These are phyloP conservation scores for Sporobolomyces pararoseus DNA, from an alignment of 768 basidiomycete species.

Conservation along the genomic window DNA sequence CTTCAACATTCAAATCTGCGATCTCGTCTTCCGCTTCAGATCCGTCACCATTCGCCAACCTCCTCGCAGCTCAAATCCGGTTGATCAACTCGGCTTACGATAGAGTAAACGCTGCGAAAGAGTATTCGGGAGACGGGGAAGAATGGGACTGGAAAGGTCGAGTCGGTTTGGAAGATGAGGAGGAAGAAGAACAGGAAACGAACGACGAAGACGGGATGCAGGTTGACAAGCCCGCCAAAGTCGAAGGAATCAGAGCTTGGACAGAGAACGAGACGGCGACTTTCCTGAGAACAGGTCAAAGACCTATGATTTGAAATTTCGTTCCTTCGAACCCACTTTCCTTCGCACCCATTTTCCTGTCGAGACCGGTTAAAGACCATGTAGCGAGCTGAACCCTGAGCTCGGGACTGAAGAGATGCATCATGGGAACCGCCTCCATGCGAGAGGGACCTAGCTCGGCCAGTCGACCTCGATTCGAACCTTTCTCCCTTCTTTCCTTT, in stretches of 20 bases:
- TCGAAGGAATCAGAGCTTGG: conserved; percentile 11
- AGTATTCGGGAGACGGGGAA: conserved; percentile 19
- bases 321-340: too few relatives aligned
- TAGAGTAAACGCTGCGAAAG: conserved; percentile 9
- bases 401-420: too few relatives aligned
- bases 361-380: too few relatives aligned
- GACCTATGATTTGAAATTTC: neutral
- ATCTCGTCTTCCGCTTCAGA: neutral
- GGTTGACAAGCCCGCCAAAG: neutral
- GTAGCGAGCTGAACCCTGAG: too few relatives aligned
- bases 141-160: conserved; percentile 41
- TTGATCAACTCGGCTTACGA: conserved; percentile 16
- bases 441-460: too few relatives aligned
- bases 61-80: neutral
- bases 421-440: too few relatives aligned
- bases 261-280: conserved; percentile 18
- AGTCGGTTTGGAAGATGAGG: conserved; percentile 28
- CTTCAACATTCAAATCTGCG: conserved; percentile 8
- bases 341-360: too few relatives aligned
- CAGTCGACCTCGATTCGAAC: too few relatives aligned
- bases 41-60: neutral
- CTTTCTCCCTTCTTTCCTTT: too few relatives aligned
- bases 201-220: neutral
- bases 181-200: conserved; percentile 12
- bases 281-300: conserved; percentile 26